phyloP scores from a whole-genome alignment of 1,284 basidiomycete species.

The Blastosporella zonata region DNA sequence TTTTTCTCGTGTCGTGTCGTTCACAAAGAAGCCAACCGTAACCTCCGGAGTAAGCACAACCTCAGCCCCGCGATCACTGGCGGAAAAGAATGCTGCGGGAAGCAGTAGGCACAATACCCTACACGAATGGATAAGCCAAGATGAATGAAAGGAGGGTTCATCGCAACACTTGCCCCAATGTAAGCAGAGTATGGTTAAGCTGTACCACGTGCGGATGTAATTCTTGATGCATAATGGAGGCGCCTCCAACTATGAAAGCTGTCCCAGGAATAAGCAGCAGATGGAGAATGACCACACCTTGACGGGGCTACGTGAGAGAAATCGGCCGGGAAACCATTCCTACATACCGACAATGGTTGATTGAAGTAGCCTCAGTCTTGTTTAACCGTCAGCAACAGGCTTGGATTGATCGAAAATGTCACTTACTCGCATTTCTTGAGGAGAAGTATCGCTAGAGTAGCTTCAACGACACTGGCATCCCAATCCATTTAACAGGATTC shows the following conservation, averaged over 20 bases:
- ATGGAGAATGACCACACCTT: slow-evolving; percentile 61
- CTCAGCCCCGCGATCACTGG: slow-evolving; percentile 42
- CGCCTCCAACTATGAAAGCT: slow-evolving; percentile 61
- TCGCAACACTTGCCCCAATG: slow-evolving; percentile 48
- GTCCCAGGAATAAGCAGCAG: slow-evolving; percentile 59
- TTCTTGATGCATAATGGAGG: slow-evolving; percentile 44
- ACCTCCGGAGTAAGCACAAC: slow-evolving; percentile 19
- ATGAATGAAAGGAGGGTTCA: not conserved
- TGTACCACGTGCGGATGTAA: slow-evolving; percentile 48
- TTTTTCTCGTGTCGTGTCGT: slow-evolving; percentile 38
- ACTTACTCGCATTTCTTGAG: slow-evolving; percentile 64
- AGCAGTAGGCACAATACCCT: slow-evolving; percentile 62
- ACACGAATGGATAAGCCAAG: not conserved
- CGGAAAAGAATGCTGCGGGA: slow-evolving; percentile 64
- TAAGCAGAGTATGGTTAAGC: slow-evolving; percentile 64
- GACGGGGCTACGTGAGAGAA: not conserved
- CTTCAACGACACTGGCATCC: slow-evolving; percentile 49
- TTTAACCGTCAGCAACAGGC: slow-evolving; percentile 6
- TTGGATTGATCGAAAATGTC: not conserved
- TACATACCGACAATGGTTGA: slow-evolving; percentile 52
- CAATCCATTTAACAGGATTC: not conserved
- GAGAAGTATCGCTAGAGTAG: slow-evolving; percentile 64
- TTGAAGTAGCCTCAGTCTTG: slow-evolving; percentile 52
- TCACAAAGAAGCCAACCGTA: slow-evolving; percentile 30
- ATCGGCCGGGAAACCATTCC: not conserved